phyloP scores from a whole-genome alignment of 441 rosid genomes.

The Erodium chrysanthum region DNA sequence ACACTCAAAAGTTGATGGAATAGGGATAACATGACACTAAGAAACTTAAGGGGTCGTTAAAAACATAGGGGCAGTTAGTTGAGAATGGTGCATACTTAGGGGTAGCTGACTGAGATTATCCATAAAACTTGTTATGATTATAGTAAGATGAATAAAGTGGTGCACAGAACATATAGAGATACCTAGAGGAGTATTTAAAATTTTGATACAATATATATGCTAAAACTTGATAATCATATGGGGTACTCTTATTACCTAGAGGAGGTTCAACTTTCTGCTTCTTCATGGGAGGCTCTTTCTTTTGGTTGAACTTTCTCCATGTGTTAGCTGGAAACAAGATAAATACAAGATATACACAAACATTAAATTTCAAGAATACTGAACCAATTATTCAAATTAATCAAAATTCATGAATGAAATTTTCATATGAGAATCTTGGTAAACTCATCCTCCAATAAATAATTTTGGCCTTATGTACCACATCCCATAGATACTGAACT shows the following conservation, averaged over 20 bases:
- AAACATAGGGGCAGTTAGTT: too few relatives aligned
- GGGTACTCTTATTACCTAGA: slow-evolving; percentile 36
- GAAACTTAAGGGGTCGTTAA: too few relatives aligned
- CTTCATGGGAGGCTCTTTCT: slow-evolving; percentile 70
- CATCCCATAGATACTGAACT: neutral
- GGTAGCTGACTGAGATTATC: too few relatives aligned
- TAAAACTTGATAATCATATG: neutral
- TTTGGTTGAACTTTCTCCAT: slow-evolving; percentile 54
- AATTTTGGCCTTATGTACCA: neutral
- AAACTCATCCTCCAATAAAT: neutral
- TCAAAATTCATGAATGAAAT: neutral
- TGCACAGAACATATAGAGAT: neutral
- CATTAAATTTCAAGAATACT: neutral
- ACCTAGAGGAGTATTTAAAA: neutral
- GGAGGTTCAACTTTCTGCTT: slow-evolving; percentile 77
- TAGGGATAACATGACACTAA: too few relatives aligned
- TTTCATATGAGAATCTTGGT: neutral
- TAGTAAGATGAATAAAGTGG: neutral
- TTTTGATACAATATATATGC: neutral
- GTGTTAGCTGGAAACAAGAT: slow-evolving; percentile 50
- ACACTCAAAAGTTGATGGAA: too few relatives aligned
- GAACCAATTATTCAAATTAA: neutral
- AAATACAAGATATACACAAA: slow-evolving; percentile 6
- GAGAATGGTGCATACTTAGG: too few relatives aligned
- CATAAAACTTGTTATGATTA: too few relatives aligned